Conservation (phyloP, 805 yeast genomes). For the Pichia paraexigua region DNA sequence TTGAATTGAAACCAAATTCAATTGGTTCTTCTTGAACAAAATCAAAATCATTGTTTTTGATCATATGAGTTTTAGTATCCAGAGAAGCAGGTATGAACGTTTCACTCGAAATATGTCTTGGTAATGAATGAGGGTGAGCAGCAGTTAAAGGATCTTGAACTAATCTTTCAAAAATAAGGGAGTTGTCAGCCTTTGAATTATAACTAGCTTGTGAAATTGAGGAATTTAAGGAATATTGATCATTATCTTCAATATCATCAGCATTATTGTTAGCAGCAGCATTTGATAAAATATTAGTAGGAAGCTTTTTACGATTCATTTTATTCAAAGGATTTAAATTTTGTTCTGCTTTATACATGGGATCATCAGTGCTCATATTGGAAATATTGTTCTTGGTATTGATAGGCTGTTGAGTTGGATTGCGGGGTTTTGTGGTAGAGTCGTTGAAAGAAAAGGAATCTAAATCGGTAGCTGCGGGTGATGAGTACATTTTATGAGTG, state of each 20-base stretch:
- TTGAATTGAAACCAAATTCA: slow-evolving; percentile 37
- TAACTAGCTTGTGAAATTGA: slow-evolving; percentile 7
- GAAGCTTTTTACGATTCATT: slow-evolving; percentile 4
- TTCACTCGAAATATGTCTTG: slow-evolving; percentile 36
- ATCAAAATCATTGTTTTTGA: slow-evolving; percentile 22
- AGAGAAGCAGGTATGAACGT: slow-evolving; percentile 50
- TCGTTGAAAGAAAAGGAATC: background rate
- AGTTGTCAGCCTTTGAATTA: slow-evolving; percentile 18
- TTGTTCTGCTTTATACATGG: background rate
- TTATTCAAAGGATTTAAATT: background rate
- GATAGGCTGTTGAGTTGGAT: background rate
- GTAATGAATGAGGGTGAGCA: slow-evolving; percentile 24
- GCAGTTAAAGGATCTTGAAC: slow-evolving; percentile 49
- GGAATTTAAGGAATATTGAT: slow-evolving; percentile 11
- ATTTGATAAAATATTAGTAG: slow-evolving; percentile 15
- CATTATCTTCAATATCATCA: slow-evolving; percentile 7
- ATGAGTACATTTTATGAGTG: background rate
- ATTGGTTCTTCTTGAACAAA: slow-evolving; percentile 29
- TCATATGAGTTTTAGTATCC: slow-evolving; percentile 40
- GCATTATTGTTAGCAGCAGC: slow-evolving; percentile 7
- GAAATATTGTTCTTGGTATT: background rate
- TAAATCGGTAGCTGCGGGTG: background rate
- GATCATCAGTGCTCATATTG: background rate
- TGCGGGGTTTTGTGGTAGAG: background rate
- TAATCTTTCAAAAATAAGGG: slow-evolving; percentile 57